These are phyloP conservation scores for Fusarium graminum DNA, from an alignment of 2,329 filamentous ascomycete species.

Conservation along the genomic window DNA sequence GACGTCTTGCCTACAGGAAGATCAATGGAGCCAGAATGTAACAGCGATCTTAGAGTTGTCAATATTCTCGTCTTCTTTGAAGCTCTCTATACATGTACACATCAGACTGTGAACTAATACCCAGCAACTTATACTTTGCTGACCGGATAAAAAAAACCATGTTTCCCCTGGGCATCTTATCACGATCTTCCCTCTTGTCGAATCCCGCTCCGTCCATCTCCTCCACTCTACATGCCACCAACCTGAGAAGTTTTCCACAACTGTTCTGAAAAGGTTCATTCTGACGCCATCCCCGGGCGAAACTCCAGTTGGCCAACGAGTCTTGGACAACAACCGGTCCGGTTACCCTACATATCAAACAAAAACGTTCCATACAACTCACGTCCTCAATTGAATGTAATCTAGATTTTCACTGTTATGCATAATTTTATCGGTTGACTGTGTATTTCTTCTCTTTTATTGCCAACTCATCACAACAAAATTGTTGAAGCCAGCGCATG, in stretches of 20 bases:
- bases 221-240: slow-evolving; percentile 38
- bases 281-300: slow-evolving; percentile 45
- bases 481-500: not conserved
- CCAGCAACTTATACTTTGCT: too few species aligned
- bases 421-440: not conserved
- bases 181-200: slow-evolving; percentile 28
- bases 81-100: not conserved
- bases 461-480: too few species aligned
- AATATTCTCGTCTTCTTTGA: slow-evolving; percentile 8
- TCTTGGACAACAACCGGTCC: slow-evolving; percentile 22
- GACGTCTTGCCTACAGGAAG: not conserved
- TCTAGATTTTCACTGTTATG: not conserved
- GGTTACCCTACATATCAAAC: slow-evolving; percentile 36
- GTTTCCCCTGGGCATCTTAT: slow-evolving; percentile 38
- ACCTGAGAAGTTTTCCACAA: slow-evolving; percentile 26
- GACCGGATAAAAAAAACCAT: slow-evolving; percentile 15
- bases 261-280: slow-evolving; percentile 28
- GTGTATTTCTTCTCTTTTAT: not conserved
- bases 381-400: not conserved
- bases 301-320: slow-evolving; percentile 29
- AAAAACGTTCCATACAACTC: not conserved
- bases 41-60: slow-evolving; percentile 5
- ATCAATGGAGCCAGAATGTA: not conserved
- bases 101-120: not conserved
- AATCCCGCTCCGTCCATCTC: slow-evolving; percentile 37